phyloP scores from a whole-genome alignment of 2,329 filamentous ascomycete genomes.

The Aspergillus neoniger region DNA sequence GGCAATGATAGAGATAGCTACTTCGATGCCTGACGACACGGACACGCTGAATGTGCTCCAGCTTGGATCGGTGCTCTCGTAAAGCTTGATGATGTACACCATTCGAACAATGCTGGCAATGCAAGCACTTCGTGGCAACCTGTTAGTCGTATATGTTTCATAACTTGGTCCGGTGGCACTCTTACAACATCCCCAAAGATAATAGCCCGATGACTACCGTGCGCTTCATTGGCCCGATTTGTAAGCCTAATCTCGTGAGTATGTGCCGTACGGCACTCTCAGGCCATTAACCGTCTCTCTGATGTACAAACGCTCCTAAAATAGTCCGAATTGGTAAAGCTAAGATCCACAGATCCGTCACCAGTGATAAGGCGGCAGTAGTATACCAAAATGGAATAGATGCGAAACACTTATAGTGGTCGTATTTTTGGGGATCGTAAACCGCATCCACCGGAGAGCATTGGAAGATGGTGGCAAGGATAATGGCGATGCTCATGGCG shows the following conservation, averaged over 20 bases:
- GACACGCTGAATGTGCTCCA: constrained; percentile 16
- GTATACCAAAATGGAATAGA: constrained; percentile 16
- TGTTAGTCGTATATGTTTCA: not conserved
- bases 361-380: constrained; percentile 7
- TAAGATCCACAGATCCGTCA: constrained; percentile 16
- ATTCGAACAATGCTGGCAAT: constrained; percentile 16
- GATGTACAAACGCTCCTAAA: not conserved
- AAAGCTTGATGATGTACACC: constrained; percentile 16
- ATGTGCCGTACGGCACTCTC: not conserved
- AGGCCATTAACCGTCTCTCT: too few relatives aligned
- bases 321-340: constrained; percentile 9
- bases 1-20: constrained; percentile 6
- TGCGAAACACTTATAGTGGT: not conserved
- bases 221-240: not conserved
- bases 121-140: constrained; percentile 10
- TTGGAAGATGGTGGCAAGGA: constrained; percentile 15
- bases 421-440: not conserved
- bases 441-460: constrained; percentile 4
- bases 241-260: not conserved
- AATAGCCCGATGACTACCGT: constrained; percentile 2
- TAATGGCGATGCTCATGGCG: constrained; percentile 15
- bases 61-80: constrained; percentile 12
- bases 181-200: constrained; percentile 5
- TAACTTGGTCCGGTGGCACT: too few relatives aligned
- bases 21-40: constrained; percentile 13